These are phyloP conservation scores for Citropsis articulata DNA, from an alignment of 345 rosid genomes.

Conservation along the genomic window DNA sequence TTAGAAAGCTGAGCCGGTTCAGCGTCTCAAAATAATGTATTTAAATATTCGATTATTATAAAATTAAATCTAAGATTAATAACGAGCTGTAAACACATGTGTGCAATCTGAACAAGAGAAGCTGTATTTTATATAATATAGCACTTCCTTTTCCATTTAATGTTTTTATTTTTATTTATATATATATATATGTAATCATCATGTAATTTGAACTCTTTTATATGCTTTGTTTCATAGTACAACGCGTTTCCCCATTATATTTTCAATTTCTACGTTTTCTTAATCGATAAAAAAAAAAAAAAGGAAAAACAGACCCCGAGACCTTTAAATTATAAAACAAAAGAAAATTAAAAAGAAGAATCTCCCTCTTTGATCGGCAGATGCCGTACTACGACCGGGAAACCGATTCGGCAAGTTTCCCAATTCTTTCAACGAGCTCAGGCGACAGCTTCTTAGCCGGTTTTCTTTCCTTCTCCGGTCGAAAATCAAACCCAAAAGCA, in stretches of 20 bases:
- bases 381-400: conserved; percentile 50
- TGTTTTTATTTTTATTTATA: conserved; percentile 7
- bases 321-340: neutral
- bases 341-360: neutral
- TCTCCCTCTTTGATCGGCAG: neutral
- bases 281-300: conserved; percentile 16
- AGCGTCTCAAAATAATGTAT: neutral
- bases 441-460: conserved; percentile 73
- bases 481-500: conserved; percentile 76
- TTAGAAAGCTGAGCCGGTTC: conserved; percentile 34
- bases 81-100: conserved; percentile 7
- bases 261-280: conserved; percentile 15
- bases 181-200: conserved; percentile 3
- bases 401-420: conserved; percentile 80
- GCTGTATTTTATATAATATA: neutral
- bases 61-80: neutral
- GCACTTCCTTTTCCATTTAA: neutral
- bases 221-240: conserved; percentile 30
- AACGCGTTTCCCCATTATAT: conserved; percentile 37
- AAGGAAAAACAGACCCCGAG: conserved; percentile 14
- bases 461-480: conserved; percentile 73
- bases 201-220: conserved; percentile 9
- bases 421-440: conserved; percentile 63
- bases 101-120: neutral
- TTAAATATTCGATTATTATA: neutral